These are phyloP conservation scores for Dimargaris verticillata DNA, from an alignment of 192 early-diverging fungal species.

Conservation along the genomic window DNA sequence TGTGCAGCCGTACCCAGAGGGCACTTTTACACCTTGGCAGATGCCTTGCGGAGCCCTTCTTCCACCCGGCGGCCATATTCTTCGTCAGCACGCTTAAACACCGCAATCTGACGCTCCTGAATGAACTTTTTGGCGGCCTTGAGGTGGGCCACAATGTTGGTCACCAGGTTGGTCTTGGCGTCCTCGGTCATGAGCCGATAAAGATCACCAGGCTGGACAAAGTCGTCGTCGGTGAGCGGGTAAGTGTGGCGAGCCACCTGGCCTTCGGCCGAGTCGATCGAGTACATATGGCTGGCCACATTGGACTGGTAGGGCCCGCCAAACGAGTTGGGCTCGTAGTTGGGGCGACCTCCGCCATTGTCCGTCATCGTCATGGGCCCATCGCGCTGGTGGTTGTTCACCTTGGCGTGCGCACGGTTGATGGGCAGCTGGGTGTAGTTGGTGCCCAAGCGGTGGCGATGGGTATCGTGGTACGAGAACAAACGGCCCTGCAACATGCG, in stretches of 20 bases:
- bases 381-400: conserved; percentile 60
- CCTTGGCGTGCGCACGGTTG: conserved; percentile 45
- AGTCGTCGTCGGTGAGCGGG: conserved; percentile 39
- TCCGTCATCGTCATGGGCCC: conserved; percentile 46
- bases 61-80: conserved; percentile 56
- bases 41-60: conserved; percentile 22
- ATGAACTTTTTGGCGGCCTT: conserved; percentile 47
- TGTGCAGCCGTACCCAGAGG: too few species aligned
- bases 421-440: conserved; percentile 73
- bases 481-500: conserved; percentile 73
- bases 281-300: conserved; percentile 29
- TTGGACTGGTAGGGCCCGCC: conserved; percentile 43
- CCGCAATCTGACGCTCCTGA: conserved; percentile 46
- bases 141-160: conserved; percentile 42
- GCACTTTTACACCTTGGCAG: too few species aligned
- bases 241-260: conserved; percentile 42
- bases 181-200: conserved; percentile 45
- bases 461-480: conserved; percentile 76
- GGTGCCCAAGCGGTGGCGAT: conserved; percentile 62
- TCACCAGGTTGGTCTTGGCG: conserved; percentile 41
- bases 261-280: conserved; percentile 30
- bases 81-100: conserved; percentile 56
- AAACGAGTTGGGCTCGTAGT: conserved; percentile 57
- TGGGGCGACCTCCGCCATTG: conserved; percentile 38
- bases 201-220: conserved; percentile 44